Conservation (phyloP, 129 eudicot genomes). For the Ambrosia trifida region DNA sequence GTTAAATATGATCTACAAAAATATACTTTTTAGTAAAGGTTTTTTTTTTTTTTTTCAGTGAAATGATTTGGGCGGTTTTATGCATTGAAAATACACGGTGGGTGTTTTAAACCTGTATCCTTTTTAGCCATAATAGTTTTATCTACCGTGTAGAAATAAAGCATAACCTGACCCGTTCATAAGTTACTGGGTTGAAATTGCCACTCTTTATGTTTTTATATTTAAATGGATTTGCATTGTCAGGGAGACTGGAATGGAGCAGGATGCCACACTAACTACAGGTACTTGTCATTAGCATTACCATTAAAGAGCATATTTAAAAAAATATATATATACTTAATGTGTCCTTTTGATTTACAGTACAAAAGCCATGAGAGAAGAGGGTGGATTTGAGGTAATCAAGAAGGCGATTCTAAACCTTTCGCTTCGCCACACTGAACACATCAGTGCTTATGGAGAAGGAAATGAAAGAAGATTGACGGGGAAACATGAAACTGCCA, state of each 20-base stretch:
- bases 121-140: too few species aligned
- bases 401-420: conserved; percentile 92
- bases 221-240: not conserved
- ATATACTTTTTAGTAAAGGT: not conserved
- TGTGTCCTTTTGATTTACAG: conserved; percentile 39
- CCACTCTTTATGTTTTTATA: not conserved
- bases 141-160: not conserved
- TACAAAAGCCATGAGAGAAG: conserved; percentile 89
- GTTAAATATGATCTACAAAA: not conserved
- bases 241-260: conserved; percentile 99
- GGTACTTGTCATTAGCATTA: conserved; percentile 42
- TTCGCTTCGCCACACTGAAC: conserved; percentile 86
- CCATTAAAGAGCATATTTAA: not conserved
- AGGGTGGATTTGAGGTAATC: conserved; percentile 87
- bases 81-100: not conserved
- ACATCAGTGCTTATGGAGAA: conserved; percentile 96
- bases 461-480: conserved; percentile 97
- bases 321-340: not conserved
- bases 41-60: not conserved
- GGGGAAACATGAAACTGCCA: conserved; percentile 97
- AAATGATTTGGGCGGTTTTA: not conserved
- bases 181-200: too few species aligned
- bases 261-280: conserved; percentile 96
- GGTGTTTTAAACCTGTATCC: not conserved
- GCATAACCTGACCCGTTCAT: not conserved